Evolutionary conservation across 2,329 filamentous ascomycete genomes (phyloP), one percentile per base, ranked within the genome.

Genomic region (Dactylellina haptotyla): DNA sequence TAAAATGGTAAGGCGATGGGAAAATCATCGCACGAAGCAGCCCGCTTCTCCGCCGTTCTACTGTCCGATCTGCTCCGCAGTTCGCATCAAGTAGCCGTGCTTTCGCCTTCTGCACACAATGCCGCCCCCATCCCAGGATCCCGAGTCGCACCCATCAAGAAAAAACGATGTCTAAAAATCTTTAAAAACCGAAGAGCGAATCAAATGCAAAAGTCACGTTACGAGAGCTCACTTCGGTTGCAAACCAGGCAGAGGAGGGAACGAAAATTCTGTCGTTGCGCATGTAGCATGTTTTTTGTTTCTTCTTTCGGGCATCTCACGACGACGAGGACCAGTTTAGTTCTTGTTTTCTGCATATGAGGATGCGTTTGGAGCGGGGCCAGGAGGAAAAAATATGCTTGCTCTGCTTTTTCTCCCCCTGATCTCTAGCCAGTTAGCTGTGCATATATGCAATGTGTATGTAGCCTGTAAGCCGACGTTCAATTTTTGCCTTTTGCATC

Each of bases 381-480:
- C 53, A 34, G 37, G 48, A 48, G 32, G 39, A 30, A 37, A 41
- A 59, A 53, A 56, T 30, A 73, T 73, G 67, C 61, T 57, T 64
- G 67, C 39, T 56, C 37, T 39, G 16, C 20, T 54, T 45, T 45
- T 20, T 45, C 39, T 61, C 50, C 41, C 69, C 69, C 61, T 73
- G 69, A 62, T 62, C 56, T 66, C 58, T 66, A 39, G 69, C 69
- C 69, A 73, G 69, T 73, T 66, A 73, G 69, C 69, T 65, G 61
- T 73, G 69, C 69, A 73, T 73, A 32, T 66, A 73, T 73, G 69
- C 69, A 73, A 69, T 61, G 64, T 61, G 56, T 30, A 65, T 63
- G 67, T 63, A 72, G 67, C 34, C 48, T 73, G 69, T 73, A 73
- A 66, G 69, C 61, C 59, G 58, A 65, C 51, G 48, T 57, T 62